Evolutionary conservation across 768 basidiomycete genomes (phyloP), one percentile per base, ranked within the genome.

Genomic region (Paxillus ammoniavirescens): DNA sequence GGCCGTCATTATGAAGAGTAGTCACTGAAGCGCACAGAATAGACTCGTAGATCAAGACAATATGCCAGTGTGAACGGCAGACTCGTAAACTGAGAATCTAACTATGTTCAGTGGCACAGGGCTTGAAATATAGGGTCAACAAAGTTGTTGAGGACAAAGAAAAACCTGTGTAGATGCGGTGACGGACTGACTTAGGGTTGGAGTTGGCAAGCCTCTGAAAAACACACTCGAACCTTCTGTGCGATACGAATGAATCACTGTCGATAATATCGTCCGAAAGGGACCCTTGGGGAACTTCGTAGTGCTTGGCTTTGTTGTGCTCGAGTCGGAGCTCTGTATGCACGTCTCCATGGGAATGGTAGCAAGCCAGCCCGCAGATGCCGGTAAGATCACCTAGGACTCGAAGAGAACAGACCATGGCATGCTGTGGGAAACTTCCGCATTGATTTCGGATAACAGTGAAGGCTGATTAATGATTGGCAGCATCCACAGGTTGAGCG

Each of bases 341-440:
- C 93, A 82, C 13, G 94, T 95, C 73, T 97, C 93, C 51, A 93
- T 75, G 2, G 92, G 91, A 67, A 96, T 96, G 1, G 93, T 95
- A 2, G 74, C 76, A 0, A 84, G 36, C 92, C 92, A 95, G 8
- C 89, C 89, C 8, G 79, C 79, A 15, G n/a, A 89, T 70, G 4
- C 91, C 92, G 0, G 92, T 91, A 0, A 86, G 64, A 2, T 82
- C 92, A 18, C 91, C 91, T 4, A 86, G 41, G n/a, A n/a, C n/a
- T n/a, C n/a, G 49, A 92, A 78, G 47, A 91, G 72, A 15, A 79
- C 78, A 18, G 77, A 69, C 83, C 83, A 86, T 0, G 77, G 65
- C 65, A 73, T 65, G 49, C 54, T 63, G 35, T 58, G 53, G 13
- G 70, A n/a, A n/a, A n/a, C 56, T 61, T 74, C 65, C 49, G 65